Percentiles rank a stretch among this genome's conserved stretches.
Evolutionary conservation across 345 rosid species (phyloP).

Genomic region (Corchorus olitorius): DNA sequence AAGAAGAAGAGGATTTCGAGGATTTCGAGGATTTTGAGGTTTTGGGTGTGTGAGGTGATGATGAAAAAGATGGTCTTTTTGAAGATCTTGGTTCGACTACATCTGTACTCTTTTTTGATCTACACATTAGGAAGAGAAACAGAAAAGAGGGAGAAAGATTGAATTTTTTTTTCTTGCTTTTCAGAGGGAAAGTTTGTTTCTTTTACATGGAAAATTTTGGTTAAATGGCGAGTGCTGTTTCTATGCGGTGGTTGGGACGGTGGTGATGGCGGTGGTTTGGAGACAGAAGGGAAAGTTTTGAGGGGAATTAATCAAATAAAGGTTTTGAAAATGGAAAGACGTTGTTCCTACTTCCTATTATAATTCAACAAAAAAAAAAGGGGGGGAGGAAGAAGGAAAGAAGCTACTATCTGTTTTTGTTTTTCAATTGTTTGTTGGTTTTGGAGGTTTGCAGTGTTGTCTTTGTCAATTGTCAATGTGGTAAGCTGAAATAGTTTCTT

Average conservation of each 20-base stretch:
- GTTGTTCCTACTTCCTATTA: background rate
- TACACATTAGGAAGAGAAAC: slow-evolving; percentile 11
- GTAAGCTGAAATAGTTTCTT: background rate
- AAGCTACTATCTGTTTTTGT: background rate
- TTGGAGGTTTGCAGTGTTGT: background rate
- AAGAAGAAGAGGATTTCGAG: background rate
- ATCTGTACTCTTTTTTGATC: slow-evolving; percentile 15
- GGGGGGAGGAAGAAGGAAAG: too few relatives aligned
- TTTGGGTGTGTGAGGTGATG: slow-evolving; percentile 9
- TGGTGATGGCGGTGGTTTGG: background rate
- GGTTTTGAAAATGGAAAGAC: background rate
- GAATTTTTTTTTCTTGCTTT: background rate
- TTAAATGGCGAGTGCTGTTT: too few relatives aligned
- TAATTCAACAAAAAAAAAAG: too few relatives aligned
- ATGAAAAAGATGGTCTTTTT: background rate
- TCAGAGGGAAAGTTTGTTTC: slow-evolving; percentile 2
- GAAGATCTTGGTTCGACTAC: slow-evolving; percentile 5
- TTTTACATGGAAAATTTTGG: background rate
- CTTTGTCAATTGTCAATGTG: background rate
- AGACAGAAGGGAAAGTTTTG: background rate
- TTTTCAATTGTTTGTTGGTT: background rate
- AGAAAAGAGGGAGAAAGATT: background rate
- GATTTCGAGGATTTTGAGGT: background rate
- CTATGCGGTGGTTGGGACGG: background rate
- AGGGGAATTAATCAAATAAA: background rate